Evolutionary conservation across 2,329 filamentous ascomycete species (phyloP).

Genomic region (Colletotrichum sojae): DNA sequence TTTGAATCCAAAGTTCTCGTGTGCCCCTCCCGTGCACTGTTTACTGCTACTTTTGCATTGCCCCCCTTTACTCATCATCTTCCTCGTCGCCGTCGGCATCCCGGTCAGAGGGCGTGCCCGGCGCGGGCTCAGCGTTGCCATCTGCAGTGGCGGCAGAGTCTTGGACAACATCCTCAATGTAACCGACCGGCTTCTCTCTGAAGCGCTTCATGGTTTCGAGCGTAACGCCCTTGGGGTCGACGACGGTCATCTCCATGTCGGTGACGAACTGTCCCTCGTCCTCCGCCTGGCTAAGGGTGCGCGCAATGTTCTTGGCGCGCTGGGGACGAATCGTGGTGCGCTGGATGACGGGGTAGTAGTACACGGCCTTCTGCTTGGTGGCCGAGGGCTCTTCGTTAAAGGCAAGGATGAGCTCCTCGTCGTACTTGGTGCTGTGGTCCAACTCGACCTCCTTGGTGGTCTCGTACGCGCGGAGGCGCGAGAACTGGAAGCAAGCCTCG

Average conservation of each 20-base stretch:
- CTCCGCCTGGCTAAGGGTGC: slow-evolving; percentile 60
- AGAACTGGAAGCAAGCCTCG: slow-evolving; percentile 71
- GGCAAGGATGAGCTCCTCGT: slow-evolving; percentile 74
- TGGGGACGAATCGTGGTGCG: slow-evolving; percentile 74
- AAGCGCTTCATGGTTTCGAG: slow-evolving; percentile 66
- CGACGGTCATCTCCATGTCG: slow-evolving; percentile 68
- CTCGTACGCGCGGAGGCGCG: slow-evolving; percentile 75
- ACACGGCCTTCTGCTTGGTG: slow-evolving; percentile 69
- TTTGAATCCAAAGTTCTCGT: neutral
- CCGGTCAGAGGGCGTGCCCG: slow-evolving; percentile 45
- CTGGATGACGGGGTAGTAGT: slow-evolving; percentile 79
- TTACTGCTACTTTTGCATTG: neutral
- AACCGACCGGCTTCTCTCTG: slow-evolving; percentile 66
- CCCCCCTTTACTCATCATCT: slow-evolving; percentile 44
- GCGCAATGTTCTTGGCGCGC: slow-evolving; percentile 74
- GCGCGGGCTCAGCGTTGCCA: slow-evolving; percentile 26
- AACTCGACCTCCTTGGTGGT: slow-evolving; percentile 71
- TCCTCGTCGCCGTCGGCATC: slow-evolving; percentile 62
- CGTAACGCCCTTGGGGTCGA: slow-evolving; percentile 69
- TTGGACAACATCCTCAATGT: slow-evolving; percentile 56
- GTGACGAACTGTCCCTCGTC: slow-evolving; percentile 68
- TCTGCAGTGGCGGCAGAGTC: slow-evolving; percentile 40
- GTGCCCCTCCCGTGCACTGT: neutral
- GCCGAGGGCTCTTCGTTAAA: slow-evolving; percentile 64
- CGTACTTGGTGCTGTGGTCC: slow-evolving; percentile 72